Conservation (phyloP, 257 asterid genomes). For the Schizonepeta tenuifolia region DNA sequence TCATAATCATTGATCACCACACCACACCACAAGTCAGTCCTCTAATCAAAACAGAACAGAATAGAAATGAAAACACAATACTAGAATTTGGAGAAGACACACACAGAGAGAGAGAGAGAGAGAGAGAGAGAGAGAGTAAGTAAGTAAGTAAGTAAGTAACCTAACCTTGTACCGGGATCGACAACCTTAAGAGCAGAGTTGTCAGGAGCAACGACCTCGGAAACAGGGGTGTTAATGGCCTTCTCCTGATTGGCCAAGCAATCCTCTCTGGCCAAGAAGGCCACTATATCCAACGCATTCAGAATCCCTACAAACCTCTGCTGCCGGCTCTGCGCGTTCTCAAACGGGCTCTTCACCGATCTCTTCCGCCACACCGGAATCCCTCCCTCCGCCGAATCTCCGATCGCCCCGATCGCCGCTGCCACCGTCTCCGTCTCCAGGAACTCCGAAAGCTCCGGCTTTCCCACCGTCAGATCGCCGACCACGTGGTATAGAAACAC, state of each 20-base stretch:
- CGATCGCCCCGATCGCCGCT: conserved; percentile 83
- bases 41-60: no score
- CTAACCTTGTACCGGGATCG: conserved; percentile 97
- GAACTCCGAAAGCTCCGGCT: conserved; percentile 92
- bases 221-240: conserved; percentile 84
- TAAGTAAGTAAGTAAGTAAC: conserved; percentile 43
- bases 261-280: conserved; percentile 77
- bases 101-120: no score
- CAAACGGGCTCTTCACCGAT: conserved; percentile 54
- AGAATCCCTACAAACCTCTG: conserved; percentile 91
- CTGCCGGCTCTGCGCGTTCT: conserved; percentile 76
- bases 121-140: no score
- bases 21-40: no score
- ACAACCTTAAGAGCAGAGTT: conserved; percentile 76
- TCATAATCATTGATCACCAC: no score
- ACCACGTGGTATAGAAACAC: conserved; percentile 92
- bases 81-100: not conserved
- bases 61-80: no score
- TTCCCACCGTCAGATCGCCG: conserved; percentile 99
- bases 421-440: conserved; percentile 80
- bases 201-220: conserved; percentile 71
- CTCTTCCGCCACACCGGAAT: conserved; percentile 90
- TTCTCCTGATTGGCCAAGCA: conserved; percentile 69
- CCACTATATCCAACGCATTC: conserved; percentile 80
- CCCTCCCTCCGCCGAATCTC: conserved; percentile 88